Base-by-base conservation (phyloP, 1,284 basidiomycete species). In the Taiwanofungus camphoratus region DNA sequence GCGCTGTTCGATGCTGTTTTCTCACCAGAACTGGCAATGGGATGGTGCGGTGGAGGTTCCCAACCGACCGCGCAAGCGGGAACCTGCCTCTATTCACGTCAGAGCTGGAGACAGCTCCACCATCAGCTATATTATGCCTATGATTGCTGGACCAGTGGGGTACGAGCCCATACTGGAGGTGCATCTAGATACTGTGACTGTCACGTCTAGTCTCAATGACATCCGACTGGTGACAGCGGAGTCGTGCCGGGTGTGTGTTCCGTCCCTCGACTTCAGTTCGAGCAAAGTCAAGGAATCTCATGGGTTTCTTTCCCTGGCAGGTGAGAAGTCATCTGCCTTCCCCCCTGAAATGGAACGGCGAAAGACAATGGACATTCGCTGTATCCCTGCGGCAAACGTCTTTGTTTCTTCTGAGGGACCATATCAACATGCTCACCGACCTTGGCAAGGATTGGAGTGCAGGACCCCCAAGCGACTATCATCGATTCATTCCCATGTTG, bases 401-500 rank as follows among this genome's bases (percentile, higher is more conserved):
- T 4, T 71, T 94, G 24, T 87, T 80, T 56, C 68, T 95, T 11
- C 69, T 96, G 16, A 80, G 92, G 27, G 93, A 96, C 58, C 93
- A 97, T 57, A 79, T 93, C 64, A 92, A 91, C 54, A 88, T 96
- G 74, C 77, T 96, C 54, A 82, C 82, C 2, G 93, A 97, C 61
- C 71, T 96, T 5, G 81, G 82, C 27, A 88, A 82, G 54, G 93
- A 97, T 59, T 97, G 92, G 92, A 75, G 73, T 8, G 79, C 85
- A 5, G 90, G 90, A 2, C 82, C 87, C 18, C 79, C 82, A 0
- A 79, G 74, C 19, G 82, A 89, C 57, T 88, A 84, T 59, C 71
- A 82, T 50, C 82, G 82, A 39, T 96, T 91, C 62, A 74, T 92
- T 19, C 92, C 93, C 0, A 90, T 78, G 61, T 62, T 80, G 13